These are phyloP conservation scores for Cryoendolithus antarcticus DNA, from an alignment of 2,329 filamentous ascomycete genomes.

Conservation along the genomic window DNA sequence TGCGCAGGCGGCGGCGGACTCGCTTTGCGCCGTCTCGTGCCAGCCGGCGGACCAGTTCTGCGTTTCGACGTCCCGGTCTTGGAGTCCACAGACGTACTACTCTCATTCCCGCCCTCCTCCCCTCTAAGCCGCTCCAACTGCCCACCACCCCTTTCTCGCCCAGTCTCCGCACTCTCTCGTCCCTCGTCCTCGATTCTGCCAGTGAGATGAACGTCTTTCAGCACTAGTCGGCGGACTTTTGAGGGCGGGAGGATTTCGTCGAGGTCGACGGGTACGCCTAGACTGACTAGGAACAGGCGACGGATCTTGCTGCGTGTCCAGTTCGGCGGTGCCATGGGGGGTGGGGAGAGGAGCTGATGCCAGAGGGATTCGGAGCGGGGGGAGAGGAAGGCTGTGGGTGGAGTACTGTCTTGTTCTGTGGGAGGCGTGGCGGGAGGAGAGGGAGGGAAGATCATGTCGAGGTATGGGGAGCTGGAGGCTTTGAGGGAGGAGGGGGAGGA, in stretches of 20 bases:
- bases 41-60: too few relatives aligned
- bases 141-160: constrained; percentile 7
- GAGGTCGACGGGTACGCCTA: constrained; percentile 89
- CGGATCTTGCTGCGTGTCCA: constrained; percentile 96
- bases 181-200: too few relatives aligned
- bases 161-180: too few relatives aligned
- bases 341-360: constrained; percentile 91
- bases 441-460: constrained; percentile 54
- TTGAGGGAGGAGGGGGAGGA: constrained; percentile 44
- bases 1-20: constrained; percentile 54
- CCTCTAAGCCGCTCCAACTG: constrained; percentile 26
- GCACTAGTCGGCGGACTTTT: constrained; percentile 93
- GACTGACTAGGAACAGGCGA: constrained; percentile 84
- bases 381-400: constrained; percentile 56
- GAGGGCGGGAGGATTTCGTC: constrained; percentile 95
- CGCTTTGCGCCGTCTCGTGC: too few relatives aligned
- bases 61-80: constrained; percentile 10
- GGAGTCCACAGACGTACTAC: constrained; percentile 19
- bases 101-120: constrained; percentile 16
- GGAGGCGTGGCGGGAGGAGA: constrained; percentile 26
- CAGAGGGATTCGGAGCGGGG: constrained; percentile 82
- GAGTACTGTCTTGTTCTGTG: constrained; percentile 13
- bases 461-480: constrained; percentile 50
- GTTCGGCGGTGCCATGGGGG: constrained; percentile 86
- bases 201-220: constrained; percentile 57